phyloP scores from a whole-genome alignment of 805 yeast species.

The Pichia nanzhaoensis region DNA sequence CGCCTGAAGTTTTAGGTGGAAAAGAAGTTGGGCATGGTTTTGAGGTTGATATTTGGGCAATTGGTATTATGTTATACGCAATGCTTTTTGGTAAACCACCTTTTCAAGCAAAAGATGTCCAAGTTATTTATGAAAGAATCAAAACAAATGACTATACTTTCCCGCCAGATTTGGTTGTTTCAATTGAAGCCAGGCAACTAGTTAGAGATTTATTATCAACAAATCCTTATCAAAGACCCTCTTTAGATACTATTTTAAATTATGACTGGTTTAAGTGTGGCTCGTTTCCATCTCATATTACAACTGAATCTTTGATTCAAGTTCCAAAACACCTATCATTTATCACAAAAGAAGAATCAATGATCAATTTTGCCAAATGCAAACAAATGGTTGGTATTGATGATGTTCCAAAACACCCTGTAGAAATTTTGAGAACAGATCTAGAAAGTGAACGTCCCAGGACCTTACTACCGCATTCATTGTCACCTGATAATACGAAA shows the following conservation, averaged over 20 bases:
- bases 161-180: constrained; percentile 54
- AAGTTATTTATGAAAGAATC: constrained; percentile 86
- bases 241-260: constrained; percentile 67
- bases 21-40: constrained; percentile 84
- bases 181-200: constrained; percentile 65
- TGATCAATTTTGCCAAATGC: constrained; percentile 58
- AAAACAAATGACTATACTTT: constrained; percentile 73
- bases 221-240: constrained; percentile 77
- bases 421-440: constrained; percentile 62
- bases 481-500: constrained; percentile 89
- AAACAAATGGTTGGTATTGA: constrained; percentile 55
- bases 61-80: constrained; percentile 95
- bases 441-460: constrained; percentile 61
- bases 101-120: constrained; percentile 92
- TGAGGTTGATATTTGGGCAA: constrained; percentile 97
- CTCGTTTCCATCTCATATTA: constrained; percentile 67
- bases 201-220: constrained; percentile 68
- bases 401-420: constrained; percentile 49
- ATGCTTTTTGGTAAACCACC: constrained; percentile 93
- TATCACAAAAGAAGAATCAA: constrained; percentile 54
- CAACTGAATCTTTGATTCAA: constrained; percentile 53
- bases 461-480: constrained; percentile 74
- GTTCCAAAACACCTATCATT: constrained; percentile 52
- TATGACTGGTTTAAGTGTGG: constrained; percentile 81
- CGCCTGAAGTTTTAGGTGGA: constrained; percentile 94